Evolutionary conservation across 225 moss, liverwort and hornwort species (phyloP), one percentile per base, ranked within the genome.

Genomic region (Lunularia cruciata): DNA sequence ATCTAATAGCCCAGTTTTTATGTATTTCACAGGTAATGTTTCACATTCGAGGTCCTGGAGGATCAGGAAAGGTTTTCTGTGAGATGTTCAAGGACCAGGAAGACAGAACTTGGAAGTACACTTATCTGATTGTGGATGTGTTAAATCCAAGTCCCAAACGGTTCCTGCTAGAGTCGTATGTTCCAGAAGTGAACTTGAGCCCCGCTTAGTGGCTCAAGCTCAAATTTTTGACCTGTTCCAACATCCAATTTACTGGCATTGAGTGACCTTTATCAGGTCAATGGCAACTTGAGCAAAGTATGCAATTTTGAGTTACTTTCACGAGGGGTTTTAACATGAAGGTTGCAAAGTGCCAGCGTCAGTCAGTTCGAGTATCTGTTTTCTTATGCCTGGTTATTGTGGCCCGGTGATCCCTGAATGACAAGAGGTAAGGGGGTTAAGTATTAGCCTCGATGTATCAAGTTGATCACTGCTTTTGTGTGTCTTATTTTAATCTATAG

Each of bases 21-120:
- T n/a, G n/a, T n/a, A n/a, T n/a, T n/a, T n/a, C 72, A 70, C 85
- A 94, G 94, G 89, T 98, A 63, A 88, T 90, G 98, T 98, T 98
- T 62, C 81, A 84, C 70, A 86, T 98, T 55, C 98, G 98, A 43
- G 98, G 98, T 62, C 93, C 98, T 26, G 91, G 81, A 51, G 98
- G 98, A 73, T 89, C 91, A 59, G 98, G 98, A 16, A 93, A 89
- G 81, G 93, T 91, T 68, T 93, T 91, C 61, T 84, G 89, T 65
- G 92, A 93, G 80, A 98, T 98, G 98, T 98, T 93, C 65, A 91
- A 91, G 72, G 98, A 98, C 77, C 87, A 85, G 47, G 83, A 88
- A 77, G 91, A 87, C 75, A 91, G 84, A 49, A 56, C 82, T 60
- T 98, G 96, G 96, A 98, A 92, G 81, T 98, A 80, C 57, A 98